Conservation (phyloP, 805 yeast species). For the Suhomyces sp. region DNA sequence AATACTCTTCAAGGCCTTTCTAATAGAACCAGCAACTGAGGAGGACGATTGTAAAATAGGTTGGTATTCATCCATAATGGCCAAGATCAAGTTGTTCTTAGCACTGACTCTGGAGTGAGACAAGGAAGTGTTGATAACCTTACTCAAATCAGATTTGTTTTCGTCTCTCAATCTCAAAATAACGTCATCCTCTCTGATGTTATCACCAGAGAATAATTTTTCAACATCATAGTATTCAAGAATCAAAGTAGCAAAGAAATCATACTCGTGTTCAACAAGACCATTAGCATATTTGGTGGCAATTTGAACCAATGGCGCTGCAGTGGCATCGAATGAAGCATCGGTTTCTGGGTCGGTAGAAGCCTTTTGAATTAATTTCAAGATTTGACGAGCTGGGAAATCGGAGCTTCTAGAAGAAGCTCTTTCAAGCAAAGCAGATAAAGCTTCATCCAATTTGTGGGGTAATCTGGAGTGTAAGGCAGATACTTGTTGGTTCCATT, state of each 20-base stretch:
- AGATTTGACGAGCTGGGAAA: constrained; percentile 88
- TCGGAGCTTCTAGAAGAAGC: constrained; percentile 65
- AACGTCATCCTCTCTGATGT: constrained; percentile 83
- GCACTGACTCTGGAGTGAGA: constrained; percentile 94
- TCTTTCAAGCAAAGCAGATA: constrained; percentile 67
- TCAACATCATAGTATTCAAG: constrained; percentile 78
- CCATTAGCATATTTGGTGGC: constrained; percentile 74
- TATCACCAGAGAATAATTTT: constrained; percentile 70
- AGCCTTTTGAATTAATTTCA: constrained; percentile 67
- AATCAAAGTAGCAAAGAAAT: constrained; percentile 67
- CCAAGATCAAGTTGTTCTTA: constrained; percentile 84
- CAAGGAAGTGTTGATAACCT: constrained; percentile 70
- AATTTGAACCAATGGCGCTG: constrained; percentile 72
- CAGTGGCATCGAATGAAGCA: constrained; percentile 52
- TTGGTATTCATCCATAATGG: constrained; percentile 80
- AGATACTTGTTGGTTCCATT: constrained; percentile 82
- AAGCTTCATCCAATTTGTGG: constrained; percentile 64
- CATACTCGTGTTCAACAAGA: constrained; percentile 77
- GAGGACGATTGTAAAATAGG: constrained; percentile 71
- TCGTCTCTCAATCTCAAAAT: constrained; percentile 85
- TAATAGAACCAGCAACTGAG: constrained; percentile 62
- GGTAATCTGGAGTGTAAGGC: constrained; percentile 94
- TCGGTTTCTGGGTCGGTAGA: constrained; percentile 51
- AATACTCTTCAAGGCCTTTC: constrained; percentile 69
- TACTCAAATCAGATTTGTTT: constrained; percentile 68